A percentile compares a stretch with the other conserved stretches of the same genome.
Conservation (phyloP, 2,329 filamentous ascomycete genomes). For the Arthrobotrys sinensis region DNA sequence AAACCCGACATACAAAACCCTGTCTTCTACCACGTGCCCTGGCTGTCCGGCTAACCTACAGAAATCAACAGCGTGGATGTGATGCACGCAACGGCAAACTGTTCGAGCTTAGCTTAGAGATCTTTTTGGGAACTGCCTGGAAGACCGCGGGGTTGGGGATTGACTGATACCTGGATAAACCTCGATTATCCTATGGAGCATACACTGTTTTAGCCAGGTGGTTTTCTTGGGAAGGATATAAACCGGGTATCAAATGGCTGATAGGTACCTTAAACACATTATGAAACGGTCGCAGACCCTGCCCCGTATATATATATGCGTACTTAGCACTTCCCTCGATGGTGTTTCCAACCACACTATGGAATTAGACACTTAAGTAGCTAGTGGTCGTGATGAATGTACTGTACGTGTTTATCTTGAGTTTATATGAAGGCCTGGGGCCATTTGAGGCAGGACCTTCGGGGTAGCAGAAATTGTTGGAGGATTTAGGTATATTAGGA, state of each 20-base stretch:
- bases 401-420: not conserved
- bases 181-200: constrained; percentile 45
- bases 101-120: constrained; percentile 6
- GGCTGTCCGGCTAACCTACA: constrained; percentile 56
- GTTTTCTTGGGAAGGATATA: not conserved
- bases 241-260: not conserved
- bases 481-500: not conserved
- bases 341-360: no score
- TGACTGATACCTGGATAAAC: constrained; percentile 40
- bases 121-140: not conserved
- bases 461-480: no score
- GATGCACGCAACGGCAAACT: constrained; percentile 53
- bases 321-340: not conserved
- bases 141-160: not conserved
- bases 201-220: not conserved
- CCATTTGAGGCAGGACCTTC: no score
- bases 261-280: constrained; percentile 37
- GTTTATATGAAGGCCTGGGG: no score
- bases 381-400: not conserved
- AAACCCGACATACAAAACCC: constrained; percentile 47
- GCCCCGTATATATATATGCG: not conserved
- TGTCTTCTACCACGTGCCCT: constrained; percentile 43
- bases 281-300: no score
- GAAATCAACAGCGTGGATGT: constrained; percentile 52
- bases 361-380: no score